Base-by-base conservation (phyloP, 164 flowering plant genomes). In the Vitis rotundifolia region DNA sequence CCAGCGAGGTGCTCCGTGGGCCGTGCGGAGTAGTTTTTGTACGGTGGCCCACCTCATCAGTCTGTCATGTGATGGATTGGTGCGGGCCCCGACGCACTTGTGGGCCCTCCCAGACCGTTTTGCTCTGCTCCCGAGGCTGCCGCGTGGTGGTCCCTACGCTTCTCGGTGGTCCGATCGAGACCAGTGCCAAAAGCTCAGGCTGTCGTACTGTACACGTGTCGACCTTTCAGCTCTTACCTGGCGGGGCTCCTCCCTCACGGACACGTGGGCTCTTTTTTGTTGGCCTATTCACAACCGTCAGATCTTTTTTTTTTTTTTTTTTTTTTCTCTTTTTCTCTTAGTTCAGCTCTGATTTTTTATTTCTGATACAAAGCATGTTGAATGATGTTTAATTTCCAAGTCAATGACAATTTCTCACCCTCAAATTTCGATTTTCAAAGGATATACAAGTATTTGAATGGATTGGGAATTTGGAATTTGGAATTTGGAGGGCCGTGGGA, bases 81-180 rank as follows among this genome's bases (percentile, higher is more conserved):
- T 60, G 64, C 61, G 73, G 77, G 76, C 9, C 77, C 73, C 63
- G 44, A 73, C 13, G 61, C 22, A 3, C 53, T 6, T 31, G 51
- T 28, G 73, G 73, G 61, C 48, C 72, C 68, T 5, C 3, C 49
- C 58, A 65, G 72, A 63, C 61, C 69, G 54, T 11, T 31, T 47
- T 15, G 67, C 78, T 61, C 68, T 28, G 67, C 51, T 67, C 50
- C 68, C 78, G 26, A 75, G 68, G 75, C 64, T 64, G 78, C 71
- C 64, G 59, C 56, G 61, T 66, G 71, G 71, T 66, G 78, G 78
- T 71, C 78, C 78, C 78, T 10, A 66, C 53, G 18, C 31, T 29
- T 63, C 37, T 69, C 19, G 66, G 66, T 64, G 73, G 66, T 60
- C 67, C 69, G 75, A 59, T 29, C 69, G 64, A 64, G 68, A 63